Evolutionary conservation across 306 rosid genomes (phyloP).

Genomic region (Cucurbita argyrosperma): DNA sequence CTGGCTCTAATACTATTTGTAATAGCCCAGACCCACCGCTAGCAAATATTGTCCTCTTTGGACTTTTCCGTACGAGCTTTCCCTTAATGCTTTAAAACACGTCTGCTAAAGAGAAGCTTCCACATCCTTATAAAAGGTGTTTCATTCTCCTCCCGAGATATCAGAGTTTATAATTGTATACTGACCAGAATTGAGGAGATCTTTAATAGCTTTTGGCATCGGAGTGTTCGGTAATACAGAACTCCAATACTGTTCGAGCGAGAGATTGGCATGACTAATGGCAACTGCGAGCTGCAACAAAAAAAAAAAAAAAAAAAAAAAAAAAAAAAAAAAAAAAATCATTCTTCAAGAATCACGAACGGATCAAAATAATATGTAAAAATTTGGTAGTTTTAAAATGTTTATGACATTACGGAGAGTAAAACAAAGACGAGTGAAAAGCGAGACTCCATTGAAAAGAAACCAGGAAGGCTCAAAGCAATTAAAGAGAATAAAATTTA

Average conservation of each 20-base stretch:
- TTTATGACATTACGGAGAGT: constrained; percentile 23
- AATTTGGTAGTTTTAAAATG: no score
- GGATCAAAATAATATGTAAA: no score
- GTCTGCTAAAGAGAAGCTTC: no score
- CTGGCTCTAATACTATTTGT: no score
- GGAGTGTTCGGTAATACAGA: constrained; percentile 46
- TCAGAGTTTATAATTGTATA: no score
- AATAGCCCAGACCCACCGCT: no score
- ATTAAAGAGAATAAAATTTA: not conserved
- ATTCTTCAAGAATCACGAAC: no score
- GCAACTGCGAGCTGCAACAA: constrained; percentile 26
- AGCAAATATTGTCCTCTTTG: no score
- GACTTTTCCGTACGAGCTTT: no score
- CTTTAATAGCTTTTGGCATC: constrained; percentile 43
- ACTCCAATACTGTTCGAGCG: constrained; percentile 57
- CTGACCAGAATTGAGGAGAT: constrained; percentile 33
- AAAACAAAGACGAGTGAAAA: constrained; percentile 20
- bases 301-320: not conserved
- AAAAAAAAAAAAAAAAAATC: not conserved
- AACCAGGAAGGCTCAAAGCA: not conserved
- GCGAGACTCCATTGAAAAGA: constrained; percentile 23
- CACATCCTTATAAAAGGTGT: no score
- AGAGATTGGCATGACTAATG: constrained; percentile 38
- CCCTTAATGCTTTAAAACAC: no score
- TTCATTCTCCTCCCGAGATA: no score